Evolutionary conservation across 345 rosid species (phyloP).

Genomic region (Brassica juncea): DNA sequence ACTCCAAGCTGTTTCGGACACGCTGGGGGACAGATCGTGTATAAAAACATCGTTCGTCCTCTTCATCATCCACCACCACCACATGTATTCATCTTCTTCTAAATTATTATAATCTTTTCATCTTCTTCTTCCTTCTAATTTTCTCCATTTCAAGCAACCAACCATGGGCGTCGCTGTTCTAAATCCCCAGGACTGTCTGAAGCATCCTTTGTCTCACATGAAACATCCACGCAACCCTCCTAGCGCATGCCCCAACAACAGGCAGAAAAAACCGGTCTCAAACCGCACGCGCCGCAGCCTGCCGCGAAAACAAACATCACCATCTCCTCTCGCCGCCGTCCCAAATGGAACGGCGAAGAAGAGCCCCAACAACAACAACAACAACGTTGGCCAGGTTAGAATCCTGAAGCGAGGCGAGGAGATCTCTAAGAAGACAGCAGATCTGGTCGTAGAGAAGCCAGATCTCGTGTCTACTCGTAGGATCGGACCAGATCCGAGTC

Average conservation of each 20-base stretch:
- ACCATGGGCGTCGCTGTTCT: constrained; percentile 66
- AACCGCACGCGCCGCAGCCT: constrained; percentile 58
- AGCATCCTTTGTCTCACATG: constrained; percentile 38
- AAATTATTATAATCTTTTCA: background rate
- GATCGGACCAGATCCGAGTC: constrained; percentile 46
- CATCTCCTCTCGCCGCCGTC: constrained; percentile 36
- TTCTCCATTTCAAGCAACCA: constrained; percentile 18
- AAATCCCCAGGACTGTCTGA: constrained; percentile 55
- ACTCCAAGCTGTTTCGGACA: constrained; percentile 13
- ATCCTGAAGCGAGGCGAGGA: constrained; percentile 80
- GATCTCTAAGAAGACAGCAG: background rate
- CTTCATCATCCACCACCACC: background rate
- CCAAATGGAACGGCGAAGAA: constrained; percentile 9
- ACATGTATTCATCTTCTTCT: constrained; percentile 24
- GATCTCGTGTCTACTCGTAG: constrained; percentile 45
- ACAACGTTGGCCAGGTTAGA: constrained; percentile 51
- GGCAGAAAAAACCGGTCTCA: constrained; percentile 31
- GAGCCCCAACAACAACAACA: background rate
- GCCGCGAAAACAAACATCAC: constrained; percentile 20
- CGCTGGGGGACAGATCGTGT: constrained; percentile 23
- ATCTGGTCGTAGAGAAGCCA: background rate
- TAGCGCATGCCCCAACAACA: constrained; percentile 29
- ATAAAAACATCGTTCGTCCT: constrained; percentile 15
- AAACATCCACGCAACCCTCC: constrained; percentile 37
- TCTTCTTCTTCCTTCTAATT: background rate